Evolutionary conservation across 176 grass and related monocot species (phyloP), one percentile per base, ranked within the genome.

Genomic region (Bonia amplexicaulis): DNA sequence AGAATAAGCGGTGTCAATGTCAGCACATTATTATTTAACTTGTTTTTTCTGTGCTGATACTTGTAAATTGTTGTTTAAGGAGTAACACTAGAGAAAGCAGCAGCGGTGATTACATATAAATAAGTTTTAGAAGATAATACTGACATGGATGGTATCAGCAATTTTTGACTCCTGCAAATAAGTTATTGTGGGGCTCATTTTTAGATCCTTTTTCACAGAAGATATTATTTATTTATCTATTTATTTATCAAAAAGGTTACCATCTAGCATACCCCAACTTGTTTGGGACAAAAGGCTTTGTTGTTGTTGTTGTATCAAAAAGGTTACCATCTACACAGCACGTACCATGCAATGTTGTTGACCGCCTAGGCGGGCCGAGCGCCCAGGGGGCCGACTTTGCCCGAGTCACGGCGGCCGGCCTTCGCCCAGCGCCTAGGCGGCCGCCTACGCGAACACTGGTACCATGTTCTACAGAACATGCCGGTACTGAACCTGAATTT

Each of bases 81-180:
- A 71, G 41, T 85, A 23, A 44, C 35, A 55, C 17, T 54, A 65
- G 4, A 63, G 37, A 41, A 80, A 81, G 48, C 15, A 78, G 39
- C 66, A 67, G 48, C 0, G 22, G 14, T 26, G 17, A 59, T 83
- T 85, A 66, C 35, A 22, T 65, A 66, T 15, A 12, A 77, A 53
- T 26, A 65, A n/a, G 57, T 35, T 82, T 7, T 59, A 90, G 12
- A 78, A 44, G 65, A 61, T 14, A 71, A 63, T 64, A 54, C 10
- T 22, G 31, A 23, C 69, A 85, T 51, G 6, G 47, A 79, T 79
- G 41, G 64, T 47, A 85, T 37, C 13, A 85, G 8, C 12, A 35
- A 35, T 13, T 49, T 58, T 52, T 10, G 14, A 39, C 48, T 62
- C 41, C 26, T 39, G 41, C 29, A 19, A 52, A 49, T 40, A 47